These are phyloP conservation scores for Funneliformis caledonium DNA, from an alignment of 371 early-diverging fungal genomes.

Conservation along the genomic window DNA sequence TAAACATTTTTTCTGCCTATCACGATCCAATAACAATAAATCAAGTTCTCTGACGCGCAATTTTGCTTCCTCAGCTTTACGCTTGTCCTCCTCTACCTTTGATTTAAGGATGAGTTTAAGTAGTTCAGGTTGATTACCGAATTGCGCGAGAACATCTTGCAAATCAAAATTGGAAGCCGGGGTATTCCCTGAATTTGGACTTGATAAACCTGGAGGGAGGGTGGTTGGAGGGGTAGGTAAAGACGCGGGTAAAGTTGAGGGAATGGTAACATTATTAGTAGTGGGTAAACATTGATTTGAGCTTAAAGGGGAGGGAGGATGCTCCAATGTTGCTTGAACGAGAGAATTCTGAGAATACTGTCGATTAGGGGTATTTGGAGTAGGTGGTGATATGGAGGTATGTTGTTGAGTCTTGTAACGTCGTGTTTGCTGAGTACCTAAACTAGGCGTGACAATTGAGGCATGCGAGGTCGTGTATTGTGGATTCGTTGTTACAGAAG, in stretches of 20 bases:
- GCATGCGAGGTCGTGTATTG: constrained; percentile 1
- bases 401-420: not conserved
- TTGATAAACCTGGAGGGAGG: not conserved
- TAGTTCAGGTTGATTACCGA: constrained; percentile 63
- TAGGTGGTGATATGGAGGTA: not conserved
- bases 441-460: not conserved
- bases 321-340: not conserved
- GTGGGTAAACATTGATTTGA: not conserved
- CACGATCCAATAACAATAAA: constrained; percentile 40
- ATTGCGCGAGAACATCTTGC: constrained; percentile 62
- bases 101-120: constrained; percentile 64
- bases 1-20: not conserved
- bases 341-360: not conserved
- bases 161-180: constrained; percentile 51
- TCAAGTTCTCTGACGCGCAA: constrained; percentile 61
- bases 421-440: not conserved
- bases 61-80: constrained; percentile 66
- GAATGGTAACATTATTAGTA: not conserved
- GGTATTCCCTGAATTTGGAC: not conserved
- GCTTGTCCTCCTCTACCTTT: constrained; percentile 70
- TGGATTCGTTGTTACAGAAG: not conserved
- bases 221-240: constrained; percentile 21
- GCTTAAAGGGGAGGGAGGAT: constrained; percentile 2
- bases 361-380: not conserved
- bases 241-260: constrained; percentile 3